Percentiles rank a stretch among this genome's conserved stretches.
Conservation (phyloP, 2,329 filamentous ascomycete genomes). For the Leptoxyphium fumago region DNA sequence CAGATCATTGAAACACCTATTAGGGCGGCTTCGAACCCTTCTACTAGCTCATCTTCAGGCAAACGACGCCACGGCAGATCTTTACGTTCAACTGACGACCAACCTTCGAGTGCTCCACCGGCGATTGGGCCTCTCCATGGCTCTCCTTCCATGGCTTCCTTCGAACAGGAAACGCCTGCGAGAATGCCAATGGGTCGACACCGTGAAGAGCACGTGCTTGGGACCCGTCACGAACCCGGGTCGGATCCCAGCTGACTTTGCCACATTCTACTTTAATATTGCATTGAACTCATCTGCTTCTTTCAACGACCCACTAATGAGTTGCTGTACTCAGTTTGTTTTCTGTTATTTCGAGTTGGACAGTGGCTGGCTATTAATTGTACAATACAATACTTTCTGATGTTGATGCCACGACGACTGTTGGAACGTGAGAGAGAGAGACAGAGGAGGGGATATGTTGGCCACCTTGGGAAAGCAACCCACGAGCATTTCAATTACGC, state of each 20-base stretch:
- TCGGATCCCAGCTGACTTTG: background rate
- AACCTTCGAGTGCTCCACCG: background rate
- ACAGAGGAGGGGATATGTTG: background rate
- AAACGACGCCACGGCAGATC: slow-evolving; percentile 17
- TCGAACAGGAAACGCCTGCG: slow-evolving; percentile 12
- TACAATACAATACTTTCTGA: background rate
- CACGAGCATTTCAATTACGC: background rate
- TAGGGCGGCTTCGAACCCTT: slow-evolving; percentile 10
- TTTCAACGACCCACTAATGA: background rate
- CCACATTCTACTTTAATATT: too few species aligned
- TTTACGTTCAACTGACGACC: slow-evolving; percentile 7
- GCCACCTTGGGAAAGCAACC: background rate
- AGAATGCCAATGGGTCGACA: slow-evolving; percentile 14
- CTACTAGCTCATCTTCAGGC: slow-evolving; percentile 16
- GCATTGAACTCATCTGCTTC: too few species aligned
- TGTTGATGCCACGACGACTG: background rate
- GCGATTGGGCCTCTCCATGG: slow-evolving; percentile 7
- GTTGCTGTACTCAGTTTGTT: background rate
- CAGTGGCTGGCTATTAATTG: background rate
- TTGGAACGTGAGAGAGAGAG: background rate
- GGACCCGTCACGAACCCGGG: background rate
- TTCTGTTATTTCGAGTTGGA: background rate
- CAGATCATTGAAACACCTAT: slow-evolving; percentile 16
- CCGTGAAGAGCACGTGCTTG: slow-evolving; percentile 8
- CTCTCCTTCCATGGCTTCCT: slow-evolving; percentile 12